Base-by-base conservation (phyloP, 345 rosid genomes). In the Sisymbrium irio region DNA sequence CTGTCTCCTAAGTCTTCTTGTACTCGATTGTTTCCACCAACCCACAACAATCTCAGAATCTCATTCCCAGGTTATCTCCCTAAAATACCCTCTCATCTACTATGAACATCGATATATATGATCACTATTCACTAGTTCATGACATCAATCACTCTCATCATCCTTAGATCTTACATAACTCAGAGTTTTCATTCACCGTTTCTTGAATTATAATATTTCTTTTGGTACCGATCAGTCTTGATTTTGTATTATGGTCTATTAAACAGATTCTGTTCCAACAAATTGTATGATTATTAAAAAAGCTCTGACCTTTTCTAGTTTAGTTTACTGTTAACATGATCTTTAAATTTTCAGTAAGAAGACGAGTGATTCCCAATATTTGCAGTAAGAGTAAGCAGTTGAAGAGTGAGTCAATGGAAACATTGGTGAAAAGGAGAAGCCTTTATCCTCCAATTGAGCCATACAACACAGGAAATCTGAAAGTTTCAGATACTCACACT, bases 401-500 rank as follows among this genome's bases (percentile, higher is more conserved):
- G 37, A 49, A 57, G 30, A 72, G 74, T 64, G 84, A 77, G 22
- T 30, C 46, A 10, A 82, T 87, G 86, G 90, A 86, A 67, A 59
- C 54, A 12, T 39, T 53, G 27, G 86, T 75, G 54, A 50, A 81
- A 14, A 92, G 79, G 22, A 80, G 80, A 50, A 78, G 67, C 27
- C 84, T 88, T 57, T 92, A 90, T 77, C 61, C 93, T 25, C 77
- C 71, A 18, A 70, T 92, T 14, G 96, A 92, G 79, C 99, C 97
- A 0, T 90, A 85, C 67, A 74, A 77, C 58, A 68, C 81, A 6
- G 97, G 97, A 15, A 78, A 70, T 81, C 80, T 95, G 65, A 86
- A 88, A 81, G 97, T 92, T 78, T 95, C 97, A 15, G 89, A 87
- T 76, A 70, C 85, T 65, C 99, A 90, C 49, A 71, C 89, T 22